Conservation (phyloP, 169 alveolate genomes). For the Cryptosporidium baileyi region DNA sequence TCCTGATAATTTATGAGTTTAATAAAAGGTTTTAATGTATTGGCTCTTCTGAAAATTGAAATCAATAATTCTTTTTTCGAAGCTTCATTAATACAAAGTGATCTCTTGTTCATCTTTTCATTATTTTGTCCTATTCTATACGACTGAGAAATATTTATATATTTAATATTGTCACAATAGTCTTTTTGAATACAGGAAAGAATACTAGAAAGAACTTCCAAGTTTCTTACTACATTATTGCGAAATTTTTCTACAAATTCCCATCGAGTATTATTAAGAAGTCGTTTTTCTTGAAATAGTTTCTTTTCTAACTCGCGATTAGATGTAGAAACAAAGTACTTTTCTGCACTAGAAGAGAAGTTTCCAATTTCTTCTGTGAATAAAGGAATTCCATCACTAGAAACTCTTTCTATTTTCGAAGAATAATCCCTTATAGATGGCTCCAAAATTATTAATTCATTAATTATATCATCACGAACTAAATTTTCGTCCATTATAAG, state of each 20-base stretch:
- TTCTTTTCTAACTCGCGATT: background rate
- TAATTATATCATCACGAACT: background rate
- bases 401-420: slow-evolving; percentile 47
- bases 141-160: slow-evolving; percentile 34
- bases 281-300: background rate
- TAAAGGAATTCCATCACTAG: slow-evolving; percentile 13
- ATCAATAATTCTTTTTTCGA: slow-evolving; percentile 31
- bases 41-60: slow-evolving; percentile 1
- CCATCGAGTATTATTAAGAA: background rate
- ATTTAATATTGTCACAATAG: slow-evolving; percentile 47
- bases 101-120: background rate
- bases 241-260: background rate
- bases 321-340: slow-evolving; percentile 34
- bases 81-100: slow-evolving; percentile 35
- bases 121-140: background rate
- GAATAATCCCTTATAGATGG: slow-evolving; percentile 12
- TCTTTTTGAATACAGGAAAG: slow-evolving; percentile 47
- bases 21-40: slow-evolving; percentile 34
- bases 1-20: background rate
- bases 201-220: slow-evolving; percentile 22
- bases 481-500: slow-evolving; percentile 3
- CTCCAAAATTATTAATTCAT: background rate
- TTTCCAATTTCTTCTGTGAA: slow-evolving; percentile 35
- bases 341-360: slow-evolving; percentile 42
- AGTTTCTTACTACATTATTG: background rate